Conservation (phyloP, 2,329 filamentous ascomycete genomes). For the Rutstroemia sp. region DNA sequence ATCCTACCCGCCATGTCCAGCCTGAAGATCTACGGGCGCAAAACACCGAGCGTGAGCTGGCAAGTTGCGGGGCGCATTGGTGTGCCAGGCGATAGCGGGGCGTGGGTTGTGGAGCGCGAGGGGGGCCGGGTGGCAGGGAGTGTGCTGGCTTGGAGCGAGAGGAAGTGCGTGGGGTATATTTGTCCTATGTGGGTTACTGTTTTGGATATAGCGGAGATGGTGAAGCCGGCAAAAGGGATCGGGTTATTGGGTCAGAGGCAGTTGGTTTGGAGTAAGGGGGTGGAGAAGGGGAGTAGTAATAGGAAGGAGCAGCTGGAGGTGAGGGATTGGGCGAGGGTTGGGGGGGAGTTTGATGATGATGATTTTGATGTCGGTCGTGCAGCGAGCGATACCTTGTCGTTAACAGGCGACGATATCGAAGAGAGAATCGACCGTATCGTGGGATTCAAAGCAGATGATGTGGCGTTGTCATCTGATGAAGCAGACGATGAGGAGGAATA, state of each 20-base stretch:
- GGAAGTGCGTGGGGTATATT: constrained; percentile 79
- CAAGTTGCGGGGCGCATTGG: constrained; percentile 50
- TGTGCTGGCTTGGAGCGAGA: constrained; percentile 78
- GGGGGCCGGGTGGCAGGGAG: constrained; percentile 81
- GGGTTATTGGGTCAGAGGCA: constrained; percentile 57
- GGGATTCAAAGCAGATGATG: not conserved
- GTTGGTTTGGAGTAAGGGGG: not conserved
- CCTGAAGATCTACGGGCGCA: constrained; percentile 80
- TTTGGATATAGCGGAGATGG: constrained; percentile 72
- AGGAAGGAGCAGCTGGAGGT: not conserved
- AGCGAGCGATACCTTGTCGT: not conserved
- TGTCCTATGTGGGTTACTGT: constrained; percentile 91
- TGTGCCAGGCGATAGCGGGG: constrained; percentile 83
- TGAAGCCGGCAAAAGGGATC: constrained; percentile 59
- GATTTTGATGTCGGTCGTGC: not conserved
- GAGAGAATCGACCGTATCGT: not conserved
- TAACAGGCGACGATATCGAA: not conserved
- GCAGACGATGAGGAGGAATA: not conserved
- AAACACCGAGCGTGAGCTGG: constrained; percentile 68
- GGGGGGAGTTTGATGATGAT: constrained; percentile 1
- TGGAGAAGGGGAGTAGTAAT: not conserved
- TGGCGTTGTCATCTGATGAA: not conserved
- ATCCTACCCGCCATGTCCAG: constrained; percentile 73
- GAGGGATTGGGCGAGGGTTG: not conserved
- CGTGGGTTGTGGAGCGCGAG: constrained; percentile 88